Percentiles rank a stretch among this genome's conserved stretches.
Conservation (phyloP, 495 filamentous ascomycete species). For the Cercophora newfieldiana region DNA sequence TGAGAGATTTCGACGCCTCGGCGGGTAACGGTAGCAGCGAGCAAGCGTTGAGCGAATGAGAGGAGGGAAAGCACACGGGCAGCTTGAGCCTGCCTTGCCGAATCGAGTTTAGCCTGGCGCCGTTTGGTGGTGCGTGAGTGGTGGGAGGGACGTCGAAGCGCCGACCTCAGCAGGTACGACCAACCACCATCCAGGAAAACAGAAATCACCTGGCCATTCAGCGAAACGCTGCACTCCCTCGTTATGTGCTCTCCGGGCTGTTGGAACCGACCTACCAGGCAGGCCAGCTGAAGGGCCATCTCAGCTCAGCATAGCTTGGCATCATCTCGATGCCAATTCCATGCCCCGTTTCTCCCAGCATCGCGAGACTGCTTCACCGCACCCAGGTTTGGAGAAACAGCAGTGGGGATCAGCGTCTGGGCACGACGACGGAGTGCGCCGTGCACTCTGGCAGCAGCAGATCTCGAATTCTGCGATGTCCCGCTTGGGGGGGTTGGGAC, state of each 20-base stretch:
- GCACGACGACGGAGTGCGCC: background rate
- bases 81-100: background rate
- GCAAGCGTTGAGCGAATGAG: background rate
- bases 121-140: background rate
- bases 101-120: conserved; percentile 9
- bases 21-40: background rate
- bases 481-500: conserved; percentile 3
- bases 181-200: background rate
- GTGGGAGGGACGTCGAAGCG: conserved; percentile 23
- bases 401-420: background rate
- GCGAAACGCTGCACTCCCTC: conserved; percentile 12
- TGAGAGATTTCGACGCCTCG: background rate
- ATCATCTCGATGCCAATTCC: background rate
- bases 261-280: conserved; percentile 9
- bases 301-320: background rate
- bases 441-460: background rate
- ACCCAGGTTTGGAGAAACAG: background rate
- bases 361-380: background rate
- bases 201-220: background rate
- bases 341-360: background rate
- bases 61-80: background rate
- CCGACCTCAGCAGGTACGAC: conserved; percentile 19
- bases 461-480: background rate
- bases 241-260: conserved; percentile 9
- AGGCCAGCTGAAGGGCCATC: background rate